Base-by-base conservation (phyloP, 1,139 yeast species). In the Taphrina communis region DNA sequence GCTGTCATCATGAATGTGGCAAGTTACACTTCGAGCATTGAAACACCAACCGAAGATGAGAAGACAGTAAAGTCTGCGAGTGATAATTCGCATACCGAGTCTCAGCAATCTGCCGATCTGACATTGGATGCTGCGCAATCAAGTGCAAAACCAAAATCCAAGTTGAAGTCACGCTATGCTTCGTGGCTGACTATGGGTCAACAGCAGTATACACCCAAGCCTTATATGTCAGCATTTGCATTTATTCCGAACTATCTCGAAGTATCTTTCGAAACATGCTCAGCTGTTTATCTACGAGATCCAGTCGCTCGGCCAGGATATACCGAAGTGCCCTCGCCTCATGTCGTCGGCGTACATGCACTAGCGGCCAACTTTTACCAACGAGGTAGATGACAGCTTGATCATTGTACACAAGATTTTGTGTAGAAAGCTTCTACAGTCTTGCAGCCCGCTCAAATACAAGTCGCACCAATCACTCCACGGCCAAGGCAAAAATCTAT, bases 241-340 rank as follows among this genome's bases (percentile, higher is more conserved):
- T 85, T 94, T 71, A 84, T 91, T 74, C 99, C 99, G 39, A 88
- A 90, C 72, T 98, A 94, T 78, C 82, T 94, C 71, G 99, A 94
- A 79, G 82, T 95, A 51, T 89, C 96, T 25, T 93, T 90, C 79
- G 85, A 85, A 72, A 91, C 97, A 8, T 93, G 98, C 78, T 97
- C 93, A 79, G 98, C 97, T 11, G 88, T 94, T 41, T 94, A 94
- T 79, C 82, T 94, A 79, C 88, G 97, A 80, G 97, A 94, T 78
- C 99, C 99, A 17, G 93, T 94, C 69, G 97, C 98, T 12, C 86
- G 98, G 79, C 97, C 98, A 12, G 98, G 97, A 65, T 93, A 90
- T 76, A 90, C 97, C 41, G 99, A 94, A 81, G 97, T 94, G 70
- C 90, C 94, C 71, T 84, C 97, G 65, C 99, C 99, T 68, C 90